These are phyloP conservation scores for Metarhizium sp. DNA, from an alignment of 2,329 filamentous ascomycete species.

Conservation along the genomic window DNA sequence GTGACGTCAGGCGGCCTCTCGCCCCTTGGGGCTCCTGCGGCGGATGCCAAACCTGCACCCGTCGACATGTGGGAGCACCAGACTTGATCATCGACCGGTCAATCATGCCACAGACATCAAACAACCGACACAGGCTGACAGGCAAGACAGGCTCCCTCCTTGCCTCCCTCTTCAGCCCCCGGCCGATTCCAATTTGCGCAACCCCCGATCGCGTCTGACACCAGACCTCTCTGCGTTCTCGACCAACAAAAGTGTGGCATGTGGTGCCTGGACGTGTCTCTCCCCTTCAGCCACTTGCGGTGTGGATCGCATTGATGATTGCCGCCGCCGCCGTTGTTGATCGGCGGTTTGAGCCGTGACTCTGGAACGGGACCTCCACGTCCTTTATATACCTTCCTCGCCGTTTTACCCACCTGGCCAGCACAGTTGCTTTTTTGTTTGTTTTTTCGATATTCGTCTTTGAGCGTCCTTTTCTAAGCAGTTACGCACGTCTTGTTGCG, in stretches of 20 bases:
- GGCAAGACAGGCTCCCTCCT: not conserved
- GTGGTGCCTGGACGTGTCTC: not conserved
- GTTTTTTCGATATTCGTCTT: not conserved
- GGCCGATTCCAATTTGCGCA: not conserved
- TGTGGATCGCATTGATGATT: not conserved
- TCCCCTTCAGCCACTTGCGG: not conserved
- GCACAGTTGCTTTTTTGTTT: not conserved
- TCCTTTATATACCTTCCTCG: not conserved
- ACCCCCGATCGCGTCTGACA: not conserved
- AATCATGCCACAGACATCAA: not conserved
- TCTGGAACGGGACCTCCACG: not conserved
- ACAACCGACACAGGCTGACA: too few relatives aligned
- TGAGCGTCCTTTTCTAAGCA: not conserved
- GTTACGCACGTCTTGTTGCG: not conserved
- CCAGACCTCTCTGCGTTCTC: not conserved
- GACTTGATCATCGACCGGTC: too few relatives aligned
- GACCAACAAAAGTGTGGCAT: not conserved
- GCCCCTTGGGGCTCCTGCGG: not conserved
- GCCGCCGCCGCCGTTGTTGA: not conserved
- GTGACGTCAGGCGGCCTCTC: slow-evolving; percentile 10
- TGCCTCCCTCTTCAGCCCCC: not conserved
- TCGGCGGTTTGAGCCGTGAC: not conserved
- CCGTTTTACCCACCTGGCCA: not conserved
- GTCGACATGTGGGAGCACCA: not conserved
- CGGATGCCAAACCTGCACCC: too few relatives aligned